Base-by-base conservation (phyloP, 2,329 filamentous ascomycete genomes). In the Davidsoniella virescens region DNA sequence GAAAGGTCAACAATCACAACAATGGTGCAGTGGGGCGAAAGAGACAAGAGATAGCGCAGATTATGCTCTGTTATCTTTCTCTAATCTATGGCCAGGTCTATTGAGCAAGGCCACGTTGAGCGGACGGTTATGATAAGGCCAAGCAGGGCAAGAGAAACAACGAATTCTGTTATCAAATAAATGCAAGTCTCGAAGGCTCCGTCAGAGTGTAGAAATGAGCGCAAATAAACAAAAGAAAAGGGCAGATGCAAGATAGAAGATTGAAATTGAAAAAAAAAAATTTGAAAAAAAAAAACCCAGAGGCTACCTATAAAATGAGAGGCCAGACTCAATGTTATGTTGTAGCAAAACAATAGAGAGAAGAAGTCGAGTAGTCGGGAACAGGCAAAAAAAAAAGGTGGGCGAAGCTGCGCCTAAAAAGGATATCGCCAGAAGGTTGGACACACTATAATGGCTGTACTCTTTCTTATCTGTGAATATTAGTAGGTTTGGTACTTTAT, bases 391-490 rank as follows among this genome's bases (percentile, higher is more conserved):
- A 41, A 51, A 40, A 50, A 41, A 44, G 23, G 49, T 44, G 45
- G 40, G 44, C 29, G 40, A 23, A 47, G 48, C 49, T 51, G 52
- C 36, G 36, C 41, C 49, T 48, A 53, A 53, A 51, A 47, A 47
- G 49, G 26, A 33, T 29, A 38, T 44, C 29, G 40, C 47, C 40
- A 26, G 38, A 38, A 49, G 10, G 29, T n/a, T 5, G 23, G 46
- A 18, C 17, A 17, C 10, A 5, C 17, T 23, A 10, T 20, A 20
- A 20, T 20, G 20, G 20, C 20, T 4, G 20, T 4, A 20, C 2
- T 20, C 5, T 20, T 20, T 20, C 5, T 20, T 20, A 2, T 20
- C 20, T 20, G 20, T 4, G 20, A 20, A 4, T 20, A 20, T 20
- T 20, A 4, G 20, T 4, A 20, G 20, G 20, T 20, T 2, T 20